phyloP scores from a whole-genome alignment of 257 asterid genomes.

The Prunella vulgaris region DNA sequence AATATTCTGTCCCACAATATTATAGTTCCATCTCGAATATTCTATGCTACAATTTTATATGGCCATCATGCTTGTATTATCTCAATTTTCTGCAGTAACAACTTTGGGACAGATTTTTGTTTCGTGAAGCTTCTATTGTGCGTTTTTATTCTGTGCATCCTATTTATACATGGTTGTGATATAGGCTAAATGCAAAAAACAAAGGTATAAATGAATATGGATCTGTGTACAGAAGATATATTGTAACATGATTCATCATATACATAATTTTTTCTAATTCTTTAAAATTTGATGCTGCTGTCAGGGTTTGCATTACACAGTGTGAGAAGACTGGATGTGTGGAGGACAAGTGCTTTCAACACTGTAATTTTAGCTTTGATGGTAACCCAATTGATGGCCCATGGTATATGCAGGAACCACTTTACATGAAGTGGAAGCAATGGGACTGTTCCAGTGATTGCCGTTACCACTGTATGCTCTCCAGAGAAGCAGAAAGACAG shows the following conservation, averaged over 20 bases:
- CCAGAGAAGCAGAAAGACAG: constrained; percentile 69
- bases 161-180: neutral
- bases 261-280: constrained; percentile 15
- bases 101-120: neutral
- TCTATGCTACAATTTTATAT: neutral
- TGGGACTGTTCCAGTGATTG: constrained; percentile 88
- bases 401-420: constrained; percentile 94
- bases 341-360: constrained; percentile 70
- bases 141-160: constrained; percentile 7
- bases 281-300: constrained; percentile 26
- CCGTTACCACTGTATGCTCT: constrained; percentile 73
- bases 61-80: neutral
- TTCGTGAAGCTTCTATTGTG: neutral
- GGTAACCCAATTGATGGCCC: constrained; percentile 61
- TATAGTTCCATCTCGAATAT: neutral
- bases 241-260: constrained; percentile 5
- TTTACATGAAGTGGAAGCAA: constrained; percentile 73
- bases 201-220: neutral
- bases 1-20: neutral
- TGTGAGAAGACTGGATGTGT: constrained; percentile 90
- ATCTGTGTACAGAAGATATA: neutral
- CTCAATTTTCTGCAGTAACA: neutral
- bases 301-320: constrained; percentile 61
- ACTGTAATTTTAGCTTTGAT: constrained; percentile 67
- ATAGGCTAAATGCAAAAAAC: constrained; percentile 1